These are phyloP conservation scores for Talaromyces funiculosus DNA, from an alignment of 2,329 filamentous ascomycete species.

Conservation along the genomic window DNA sequence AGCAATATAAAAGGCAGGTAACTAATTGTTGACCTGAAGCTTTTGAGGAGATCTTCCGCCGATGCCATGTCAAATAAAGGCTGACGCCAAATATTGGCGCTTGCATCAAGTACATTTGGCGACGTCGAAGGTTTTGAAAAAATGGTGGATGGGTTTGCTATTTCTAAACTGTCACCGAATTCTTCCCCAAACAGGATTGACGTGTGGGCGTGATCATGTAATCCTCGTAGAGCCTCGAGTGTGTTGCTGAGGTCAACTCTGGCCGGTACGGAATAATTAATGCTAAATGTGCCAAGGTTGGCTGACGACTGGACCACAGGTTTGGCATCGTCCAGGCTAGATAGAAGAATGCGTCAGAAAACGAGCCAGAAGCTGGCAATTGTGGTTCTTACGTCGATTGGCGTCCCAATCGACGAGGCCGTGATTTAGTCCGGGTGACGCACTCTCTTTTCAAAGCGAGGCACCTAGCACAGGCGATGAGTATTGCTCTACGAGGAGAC, in stretches of 20 bases:
- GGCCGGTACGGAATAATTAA: not conserved
- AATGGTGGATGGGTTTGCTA: not conserved
- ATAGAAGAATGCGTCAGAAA: not conserved
- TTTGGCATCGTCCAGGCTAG: not conserved
- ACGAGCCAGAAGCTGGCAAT: not conserved
- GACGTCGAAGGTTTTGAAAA: not conserved
- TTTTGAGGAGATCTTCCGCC: constrained; percentile 9
- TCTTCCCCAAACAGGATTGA: not conserved
- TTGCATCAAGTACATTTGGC: not conserved
- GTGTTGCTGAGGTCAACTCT: not conserved
- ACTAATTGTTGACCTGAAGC: constrained; percentile 1
- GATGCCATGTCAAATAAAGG: constrained; percentile 13
- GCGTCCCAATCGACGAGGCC: constrained; percentile 8
- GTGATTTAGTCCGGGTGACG: constrained; percentile 4
- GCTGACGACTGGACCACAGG: not conserved
- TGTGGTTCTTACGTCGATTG: constrained; percentile 5
- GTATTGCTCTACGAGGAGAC: not conserved
- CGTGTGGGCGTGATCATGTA: constrained; percentile 7
- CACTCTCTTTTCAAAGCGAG: constrained; percentile 12
- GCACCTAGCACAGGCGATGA: constrained; percentile 9
- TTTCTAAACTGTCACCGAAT: not conserved
- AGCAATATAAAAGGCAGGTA: constrained; percentile 5
- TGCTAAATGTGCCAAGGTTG: not conserved
- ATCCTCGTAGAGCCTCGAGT: not conserved
- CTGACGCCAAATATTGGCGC: constrained; percentile 6